Percentiles rank a stretch among this genome's conserved stretches.
Evolutionary conservation across 2,329 filamentous ascomycete species (phyloP).

Genomic region (Coniochaeta sp.): DNA sequence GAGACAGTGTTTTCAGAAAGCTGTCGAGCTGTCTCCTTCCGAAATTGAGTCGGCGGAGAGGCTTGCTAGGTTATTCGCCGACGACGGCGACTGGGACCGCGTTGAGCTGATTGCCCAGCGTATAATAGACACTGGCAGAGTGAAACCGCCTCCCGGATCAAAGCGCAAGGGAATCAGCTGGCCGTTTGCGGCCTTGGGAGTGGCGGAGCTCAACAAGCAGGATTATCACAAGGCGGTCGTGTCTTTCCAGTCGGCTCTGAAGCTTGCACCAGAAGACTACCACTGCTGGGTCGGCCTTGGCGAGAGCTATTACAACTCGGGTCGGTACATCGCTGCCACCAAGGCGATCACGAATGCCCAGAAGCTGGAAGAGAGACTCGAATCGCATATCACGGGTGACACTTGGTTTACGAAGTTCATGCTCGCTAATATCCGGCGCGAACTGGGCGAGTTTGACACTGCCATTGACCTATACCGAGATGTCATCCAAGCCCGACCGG

Average conservation of each 20-base stretch:
- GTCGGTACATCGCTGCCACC: constrained; percentile 86
- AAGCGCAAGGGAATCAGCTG: constrained; percentile 91
- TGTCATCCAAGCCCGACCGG: constrained; percentile 59
- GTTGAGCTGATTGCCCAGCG: constrained; percentile 89
- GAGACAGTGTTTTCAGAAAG: constrained; percentile 91
- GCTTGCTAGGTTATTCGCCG: constrained; percentile 77
- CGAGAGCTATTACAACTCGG: constrained; percentile 95
- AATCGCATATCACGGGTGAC: constrained; percentile 52
- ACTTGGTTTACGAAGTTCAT: constrained; percentile 97
- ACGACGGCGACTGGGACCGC: constrained; percentile 90
- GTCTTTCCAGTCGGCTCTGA: constrained; percentile 82
- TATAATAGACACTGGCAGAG: constrained; percentile 90
- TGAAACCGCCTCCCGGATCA: constrained; percentile 81
- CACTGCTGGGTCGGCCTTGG: constrained; percentile 94
- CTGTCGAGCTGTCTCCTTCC: constrained; percentile 81
- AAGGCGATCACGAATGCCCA: constrained; percentile 86
- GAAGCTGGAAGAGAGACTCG: constrained; percentile 53
- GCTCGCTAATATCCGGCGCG: constrained; percentile 88
- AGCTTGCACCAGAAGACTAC: constrained; percentile 79
- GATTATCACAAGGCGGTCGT: constrained; percentile 84
- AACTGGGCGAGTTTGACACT: constrained; percentile 82
- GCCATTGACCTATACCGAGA: constrained; percentile 69
- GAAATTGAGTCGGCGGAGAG: constrained; percentile 84
- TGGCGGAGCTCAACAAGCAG: constrained; percentile 90
- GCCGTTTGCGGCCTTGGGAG: constrained; percentile 89